phyloP scores from a whole-genome alignment of 306 rosid species.

The Trifolium dubium region DNA sequence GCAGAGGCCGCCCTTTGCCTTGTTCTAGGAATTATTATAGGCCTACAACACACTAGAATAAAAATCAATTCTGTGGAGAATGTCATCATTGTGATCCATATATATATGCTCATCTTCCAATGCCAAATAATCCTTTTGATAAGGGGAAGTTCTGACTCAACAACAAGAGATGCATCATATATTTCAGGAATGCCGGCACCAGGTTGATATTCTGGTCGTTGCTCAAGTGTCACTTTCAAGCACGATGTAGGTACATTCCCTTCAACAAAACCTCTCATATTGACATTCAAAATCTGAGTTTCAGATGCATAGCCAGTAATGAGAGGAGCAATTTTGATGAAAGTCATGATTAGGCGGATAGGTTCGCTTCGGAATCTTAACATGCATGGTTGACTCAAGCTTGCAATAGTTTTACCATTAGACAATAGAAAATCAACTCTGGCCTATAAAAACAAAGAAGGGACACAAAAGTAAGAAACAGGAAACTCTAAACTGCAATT shows the following conservation, averaged over 20 bases:
- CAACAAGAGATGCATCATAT: conserved; percentile 64
- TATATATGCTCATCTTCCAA: conserved; percentile 76
- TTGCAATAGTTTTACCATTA: conserved; percentile 68
- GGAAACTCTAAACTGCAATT: conserved; percentile 15
- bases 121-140: conserved; percentile 67
- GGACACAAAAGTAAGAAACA: conserved; percentile 24
- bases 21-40: conserved; percentile 59
- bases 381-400: conserved; percentile 79
- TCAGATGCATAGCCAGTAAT: conserved; percentile 69
- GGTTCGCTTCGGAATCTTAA: conserved; percentile 77
- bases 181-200: conserved; percentile 91
- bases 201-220: conserved; percentile 66
- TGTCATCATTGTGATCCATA: conserved; percentile 66
- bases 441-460: conserved; percentile 49
- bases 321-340: conserved; percentile 73
- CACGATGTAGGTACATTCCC: conserved; percentile 68
- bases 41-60: conserved; percentile 66
- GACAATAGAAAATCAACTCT: conserved; percentile 64
- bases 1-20: conserved; percentile 54
- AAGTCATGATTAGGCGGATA: conserved; percentile 62
- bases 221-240: conserved; percentile 72
- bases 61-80: conserved; percentile 58
- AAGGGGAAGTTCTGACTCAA: conserved; percentile 69
- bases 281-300: conserved; percentile 66
- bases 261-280: conserved; percentile 70